phyloP scores from a whole-genome alignment of 345 rosid species.

The Conringia planisiliqua region DNA sequence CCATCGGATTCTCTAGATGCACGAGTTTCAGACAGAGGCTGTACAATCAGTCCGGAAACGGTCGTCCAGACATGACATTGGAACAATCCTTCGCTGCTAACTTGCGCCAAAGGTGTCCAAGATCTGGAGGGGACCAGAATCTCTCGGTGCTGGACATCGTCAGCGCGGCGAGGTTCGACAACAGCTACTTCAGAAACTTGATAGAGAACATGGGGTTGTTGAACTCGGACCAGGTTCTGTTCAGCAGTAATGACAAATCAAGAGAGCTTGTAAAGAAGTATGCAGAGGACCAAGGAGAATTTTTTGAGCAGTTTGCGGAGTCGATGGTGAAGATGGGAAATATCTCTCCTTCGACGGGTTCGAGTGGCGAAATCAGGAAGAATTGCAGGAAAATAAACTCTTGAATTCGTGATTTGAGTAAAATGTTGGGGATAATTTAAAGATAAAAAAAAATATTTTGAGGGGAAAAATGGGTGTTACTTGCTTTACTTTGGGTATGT shows the following conservation, averaged over 20 bases:
- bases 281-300: constrained; percentile 55
- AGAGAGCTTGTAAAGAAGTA: constrained; percentile 69
- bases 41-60: constrained; percentile 79
- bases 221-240: constrained; percentile 74
- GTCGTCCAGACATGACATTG: constrained; percentile 72
- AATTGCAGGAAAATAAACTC: constrained; percentile 72
- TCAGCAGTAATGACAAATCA: constrained; percentile 52
- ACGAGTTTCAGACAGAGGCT: constrained; percentile 90
- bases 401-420: constrained; percentile 13
- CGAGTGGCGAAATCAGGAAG: constrained; percentile 73
- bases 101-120: constrained; percentile 52
- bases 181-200: constrained; percentile 78
- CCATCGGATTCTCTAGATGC: constrained; percentile 84
- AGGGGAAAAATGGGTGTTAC: not conserved
- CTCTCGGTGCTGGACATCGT: constrained; percentile 60
- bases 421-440: not conserved
- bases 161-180: constrained; percentile 64
- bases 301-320: constrained; percentile 73
- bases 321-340: constrained; percentile 93
- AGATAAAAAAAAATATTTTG: not conserved
- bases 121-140: constrained; percentile 63
- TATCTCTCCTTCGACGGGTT: constrained; percentile 78
- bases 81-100: constrained; percentile 56
- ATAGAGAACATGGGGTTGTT: constrained; percentile 69
- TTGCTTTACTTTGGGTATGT: constrained; percentile 2